phyloP scores from a whole-genome alignment of 106 monocot genomes.

The Triglochin maritima region DNA sequence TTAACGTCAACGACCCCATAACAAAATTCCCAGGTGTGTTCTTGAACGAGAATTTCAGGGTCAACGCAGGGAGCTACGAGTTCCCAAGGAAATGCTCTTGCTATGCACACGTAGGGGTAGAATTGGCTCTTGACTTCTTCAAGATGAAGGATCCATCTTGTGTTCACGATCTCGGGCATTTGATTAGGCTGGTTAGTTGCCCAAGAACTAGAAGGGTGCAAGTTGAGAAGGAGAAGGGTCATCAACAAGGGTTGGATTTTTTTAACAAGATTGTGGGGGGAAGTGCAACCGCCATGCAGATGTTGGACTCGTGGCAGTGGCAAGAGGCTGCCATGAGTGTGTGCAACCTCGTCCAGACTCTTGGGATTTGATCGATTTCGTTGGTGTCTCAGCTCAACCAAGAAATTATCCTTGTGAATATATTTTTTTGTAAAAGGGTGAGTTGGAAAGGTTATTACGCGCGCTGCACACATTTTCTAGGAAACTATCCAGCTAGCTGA shows the following conservation, averaged over 20 bases:
- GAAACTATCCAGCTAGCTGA: too few species aligned
- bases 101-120: slow-evolving; percentile 33
- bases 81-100: slow-evolving; percentile 18
- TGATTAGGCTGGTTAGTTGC: slow-evolving; percentile 14
- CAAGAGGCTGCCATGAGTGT: slow-evolving; percentile 18
- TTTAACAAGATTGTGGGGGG: too few species aligned
- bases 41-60: slow-evolving; percentile 18
- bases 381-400: too few species aligned
- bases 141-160: slow-evolving; percentile 19
- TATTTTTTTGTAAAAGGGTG: too few species aligned
- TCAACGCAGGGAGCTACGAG: slow-evolving; percentile 1
- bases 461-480: too few species aligned
- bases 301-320: slow-evolving; percentile 9
- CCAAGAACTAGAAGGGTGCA: not conserved
- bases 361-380: slow-evolving; percentile 7
- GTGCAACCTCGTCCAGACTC: slow-evolving; percentile 15
- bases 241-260: not conserved
- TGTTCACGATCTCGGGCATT: slow-evolving; percentile 26
- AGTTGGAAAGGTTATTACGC: too few species aligned
- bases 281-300: not conserved
- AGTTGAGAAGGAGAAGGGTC: not conserved
- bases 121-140: slow-evolving; percentile 30
- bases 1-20: slow-evolving; percentile 32
- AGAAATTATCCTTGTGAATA: too few species aligned
- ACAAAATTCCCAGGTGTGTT: slow-evolving; percentile 32